Evolutionary conservation across 495 filamentous ascomycete genomes (phyloP).

Genomic region (Penicillium goetzii): DNA sequence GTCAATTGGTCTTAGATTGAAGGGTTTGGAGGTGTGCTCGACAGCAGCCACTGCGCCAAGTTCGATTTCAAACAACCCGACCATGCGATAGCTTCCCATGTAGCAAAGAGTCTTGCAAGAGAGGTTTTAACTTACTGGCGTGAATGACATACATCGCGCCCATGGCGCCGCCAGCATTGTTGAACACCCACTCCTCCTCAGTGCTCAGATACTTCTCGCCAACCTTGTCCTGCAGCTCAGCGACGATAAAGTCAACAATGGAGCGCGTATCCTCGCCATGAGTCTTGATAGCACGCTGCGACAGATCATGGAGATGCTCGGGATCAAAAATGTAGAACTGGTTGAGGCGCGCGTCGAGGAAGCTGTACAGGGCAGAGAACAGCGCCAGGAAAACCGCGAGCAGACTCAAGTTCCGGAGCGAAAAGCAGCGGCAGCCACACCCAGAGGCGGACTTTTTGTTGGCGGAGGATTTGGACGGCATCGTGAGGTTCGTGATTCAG

Average conservation of each 20-base stretch:
- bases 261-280: slow-evolving; percentile 73
- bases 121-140: slow-evolving; percentile 58
- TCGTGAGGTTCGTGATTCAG: slow-evolving; percentile 8
- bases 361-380: slow-evolving; percentile 61
- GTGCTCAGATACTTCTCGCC: slow-evolving; percentile 44
- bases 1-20: neutral
- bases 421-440: slow-evolving; percentile 35
- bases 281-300: slow-evolving; percentile 62
- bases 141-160: slow-evolving; percentile 89
- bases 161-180: slow-evolving; percentile 84
- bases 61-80: neutral
- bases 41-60: neutral
- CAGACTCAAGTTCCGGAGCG: slow-evolving; percentile 51
- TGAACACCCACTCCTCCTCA: slow-evolving; percentile 56
- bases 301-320: slow-evolving; percentile 68
- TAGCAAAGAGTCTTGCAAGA: neutral
- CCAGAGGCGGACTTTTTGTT: slow-evolving; percentile 27
- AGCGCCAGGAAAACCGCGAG: slow-evolving; percentile 63
- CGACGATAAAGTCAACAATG: slow-evolving; percentile 67
- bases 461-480: slow-evolving; percentile 35
- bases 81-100: neutral
- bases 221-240: slow-evolving; percentile 44
- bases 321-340: slow-evolving; percentile 78
- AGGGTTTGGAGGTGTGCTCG: neutral
- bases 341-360: slow-evolving; percentile 69